Conservation (phyloP, 179 eudicot species). For the Vitellaria paradoxa region DNA sequence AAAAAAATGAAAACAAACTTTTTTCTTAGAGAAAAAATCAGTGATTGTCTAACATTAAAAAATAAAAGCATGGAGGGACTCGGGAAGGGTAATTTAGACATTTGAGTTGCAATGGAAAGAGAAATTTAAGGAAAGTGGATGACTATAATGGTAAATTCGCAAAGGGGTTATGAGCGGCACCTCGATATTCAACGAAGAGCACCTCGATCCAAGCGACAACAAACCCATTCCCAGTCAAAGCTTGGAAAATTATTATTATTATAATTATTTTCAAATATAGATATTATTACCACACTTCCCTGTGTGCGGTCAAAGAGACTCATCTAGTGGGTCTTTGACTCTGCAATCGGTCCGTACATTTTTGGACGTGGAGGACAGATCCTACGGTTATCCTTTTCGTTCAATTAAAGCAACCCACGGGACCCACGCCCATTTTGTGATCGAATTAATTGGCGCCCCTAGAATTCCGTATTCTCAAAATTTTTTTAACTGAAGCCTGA, state of each 20-base stretch:
- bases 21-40: no score
- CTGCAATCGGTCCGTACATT: neutral
- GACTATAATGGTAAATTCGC: slow-evolving; percentile 20
- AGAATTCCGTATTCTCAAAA: no score
- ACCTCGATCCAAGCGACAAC: slow-evolving; percentile 46
- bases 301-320: slow-evolving; percentile 7
- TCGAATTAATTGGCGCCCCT: no score
- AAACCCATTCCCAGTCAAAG: slow-evolving; percentile 29
- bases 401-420: neutral
- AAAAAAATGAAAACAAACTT: no score
- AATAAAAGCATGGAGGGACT: no score
- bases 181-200: slow-evolving; percentile 42
- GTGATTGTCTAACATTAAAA: no score
- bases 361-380: neutral
- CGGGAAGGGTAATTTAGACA: neutral
- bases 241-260: slow-evolving; percentile 10
- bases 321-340: slow-evolving; percentile 4
- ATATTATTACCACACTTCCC: no score
- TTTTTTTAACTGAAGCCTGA: no score
- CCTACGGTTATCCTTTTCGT: neutral
- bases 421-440: no score
- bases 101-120: neutral
- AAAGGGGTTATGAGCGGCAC: neutral
- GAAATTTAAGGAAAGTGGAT: neutral
- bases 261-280: neutral